phyloP scores from a whole-genome alignment of 345 rosid genomes.

The Brassica juncea region DNA sequence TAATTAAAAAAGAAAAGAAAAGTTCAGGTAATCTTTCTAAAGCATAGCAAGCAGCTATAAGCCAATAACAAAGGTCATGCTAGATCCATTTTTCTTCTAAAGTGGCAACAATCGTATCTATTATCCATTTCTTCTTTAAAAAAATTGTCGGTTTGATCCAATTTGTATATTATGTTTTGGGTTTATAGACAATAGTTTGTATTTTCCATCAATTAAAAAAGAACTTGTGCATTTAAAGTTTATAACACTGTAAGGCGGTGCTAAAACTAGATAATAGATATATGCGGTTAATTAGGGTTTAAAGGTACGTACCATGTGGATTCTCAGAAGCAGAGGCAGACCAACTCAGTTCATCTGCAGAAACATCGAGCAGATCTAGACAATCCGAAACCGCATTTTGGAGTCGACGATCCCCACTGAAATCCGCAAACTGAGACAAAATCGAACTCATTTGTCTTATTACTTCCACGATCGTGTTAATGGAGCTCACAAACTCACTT shows the following conservation, averaged over 20 bases:
- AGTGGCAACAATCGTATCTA: neutral
- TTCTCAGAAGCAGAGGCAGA: conserved; percentile 61
- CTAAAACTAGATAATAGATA: neutral
- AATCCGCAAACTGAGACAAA: conserved; percentile 42
- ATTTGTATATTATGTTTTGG: neutral
- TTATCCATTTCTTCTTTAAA: neutral
- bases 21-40: no score
- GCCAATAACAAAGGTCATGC: neutral
- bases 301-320: conserved; percentile 50
- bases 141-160: neutral
- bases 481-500: conserved; percentile 49
- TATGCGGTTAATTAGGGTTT: neutral
- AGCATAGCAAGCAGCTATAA: neutral
- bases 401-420: conserved; percentile 53
- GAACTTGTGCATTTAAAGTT: neutral
- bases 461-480: conserved; percentile 42
- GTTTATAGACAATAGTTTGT: neutral
- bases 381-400: conserved; percentile 63
- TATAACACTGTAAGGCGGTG: neutral
- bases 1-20: neutral
- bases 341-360: conserved; percentile 64
- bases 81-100: neutral
- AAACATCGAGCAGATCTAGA: conserved; percentile 61
- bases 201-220: neutral
- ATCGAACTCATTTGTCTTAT: conserved; percentile 46